Conservation (phyloP, 2,329 filamentous ascomycete species). For the Huntiella bhutanensis region DNA sequence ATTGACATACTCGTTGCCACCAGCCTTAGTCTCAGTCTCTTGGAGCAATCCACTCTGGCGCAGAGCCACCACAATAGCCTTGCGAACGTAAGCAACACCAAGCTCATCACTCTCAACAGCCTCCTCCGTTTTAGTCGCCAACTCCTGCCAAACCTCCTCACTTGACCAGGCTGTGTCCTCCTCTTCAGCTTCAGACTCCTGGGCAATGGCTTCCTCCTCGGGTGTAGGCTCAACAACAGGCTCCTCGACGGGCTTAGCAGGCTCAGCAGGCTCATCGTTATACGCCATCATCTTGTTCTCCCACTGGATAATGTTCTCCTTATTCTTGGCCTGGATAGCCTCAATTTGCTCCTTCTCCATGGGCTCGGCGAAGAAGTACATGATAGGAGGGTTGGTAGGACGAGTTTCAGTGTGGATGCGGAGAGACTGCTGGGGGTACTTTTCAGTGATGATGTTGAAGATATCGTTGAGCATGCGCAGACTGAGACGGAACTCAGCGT, state of each 20-base stretch:
- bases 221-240: slow-evolving; percentile 11
- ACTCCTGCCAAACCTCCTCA: slow-evolving; percentile 31
- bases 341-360: slow-evolving; percentile 55
- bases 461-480: slow-evolving; percentile 61
- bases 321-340: slow-evolving; percentile 49
- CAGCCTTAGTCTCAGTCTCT: slow-evolving; percentile 23
- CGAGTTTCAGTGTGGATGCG: slow-evolving; percentile 71
- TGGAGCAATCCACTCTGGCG: slow-evolving; percentile 33
- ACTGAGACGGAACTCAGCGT: slow-evolving; percentile 72
- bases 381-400: slow-evolving; percentile 37
- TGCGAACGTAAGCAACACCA: slow-evolving; percentile 31
- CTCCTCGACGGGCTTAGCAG: slow-evolving; percentile 10
- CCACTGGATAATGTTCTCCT: slow-evolving; percentile 46
- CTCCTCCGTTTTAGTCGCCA: slow-evolving; percentile 35
- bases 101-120: slow-evolving; percentile 38
- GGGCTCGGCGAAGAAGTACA: slow-evolving; percentile 83
- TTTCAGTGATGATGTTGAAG: slow-evolving; percentile 52
- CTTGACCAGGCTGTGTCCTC: slow-evolving; percentile 13
- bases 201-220: slow-evolving; percentile 10
- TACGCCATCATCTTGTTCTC: slow-evolving; percentile 43
- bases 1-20: slow-evolving; percentile 30
- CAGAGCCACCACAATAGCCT: slow-evolving; percentile 35
- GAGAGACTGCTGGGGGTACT: slow-evolving; percentile 58
- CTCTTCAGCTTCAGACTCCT: slow-evolving; percentile 13
- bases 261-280: slow-evolving; percentile 16